Percentiles rank a stretch among this genome's conserved stretches.
Conservation (phyloP, 2,329 filamentous ascomycete species). For the Nigrograna mackinnonii region DNA sequence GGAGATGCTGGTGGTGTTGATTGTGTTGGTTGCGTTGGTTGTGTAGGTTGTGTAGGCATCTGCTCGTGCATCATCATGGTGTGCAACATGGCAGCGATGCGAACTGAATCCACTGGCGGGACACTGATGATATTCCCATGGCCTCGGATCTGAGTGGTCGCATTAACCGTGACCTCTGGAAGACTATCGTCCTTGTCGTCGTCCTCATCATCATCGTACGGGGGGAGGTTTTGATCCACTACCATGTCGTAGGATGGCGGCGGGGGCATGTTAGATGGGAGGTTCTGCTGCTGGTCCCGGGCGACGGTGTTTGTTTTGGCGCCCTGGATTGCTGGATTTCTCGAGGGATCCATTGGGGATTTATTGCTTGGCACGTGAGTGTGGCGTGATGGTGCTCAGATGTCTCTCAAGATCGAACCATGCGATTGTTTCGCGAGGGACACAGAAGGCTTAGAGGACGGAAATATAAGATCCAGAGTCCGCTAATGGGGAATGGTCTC, state of each 20-base stretch:
- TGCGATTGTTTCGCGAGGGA: too few species aligned
- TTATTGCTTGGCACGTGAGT: too few species aligned
- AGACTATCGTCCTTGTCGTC: constrained; percentile 8
- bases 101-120: constrained; percentile 31
- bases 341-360: constrained; percentile 1
- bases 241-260: constrained; percentile 36
- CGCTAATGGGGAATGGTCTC: too few species aligned
- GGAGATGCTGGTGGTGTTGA: neutral
- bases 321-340: neutral
- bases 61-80: constrained; percentile 24
- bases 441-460: too few species aligned
- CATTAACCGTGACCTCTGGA: constrained; percentile 39
- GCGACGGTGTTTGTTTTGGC: neutral
- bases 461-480: too few species aligned
- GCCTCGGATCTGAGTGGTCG: constrained; percentile 35
- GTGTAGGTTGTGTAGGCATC: neutral
- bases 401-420: too few species aligned
- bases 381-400: too few species aligned
- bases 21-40: neutral
- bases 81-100: constrained; percentile 30
- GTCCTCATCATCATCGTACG: constrained; percentile 4
- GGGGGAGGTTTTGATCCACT: constrained; percentile 20
- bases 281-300: neutral
- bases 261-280: constrained; percentile 19
- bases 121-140: constrained; percentile 38